Conservation (phyloP, 2,329 filamentous ascomycete species). For the Lachnellula hyalina region DNA sequence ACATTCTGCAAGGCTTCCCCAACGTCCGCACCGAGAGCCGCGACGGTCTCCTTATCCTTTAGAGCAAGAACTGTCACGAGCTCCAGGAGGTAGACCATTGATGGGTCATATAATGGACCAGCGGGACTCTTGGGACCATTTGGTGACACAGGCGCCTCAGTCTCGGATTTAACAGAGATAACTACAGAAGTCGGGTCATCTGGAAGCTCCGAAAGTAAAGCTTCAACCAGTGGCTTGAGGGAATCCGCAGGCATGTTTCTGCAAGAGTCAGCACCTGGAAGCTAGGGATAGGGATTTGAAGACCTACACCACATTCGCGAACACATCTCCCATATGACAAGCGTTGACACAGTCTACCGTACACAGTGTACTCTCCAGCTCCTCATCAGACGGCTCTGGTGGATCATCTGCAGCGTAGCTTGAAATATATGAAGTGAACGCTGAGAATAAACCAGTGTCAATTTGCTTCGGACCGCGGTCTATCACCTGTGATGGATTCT, state of each 20-base stretch:
- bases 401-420: constrained; percentile 98
- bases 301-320: constrained; percentile 74
- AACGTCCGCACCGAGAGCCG: constrained; percentile 70
- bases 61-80: constrained; percentile 78
- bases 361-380: constrained; percentile 90
- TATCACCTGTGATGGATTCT: constrained; percentile 86
- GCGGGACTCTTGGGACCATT: constrained; percentile 53
- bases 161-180: constrained; percentile 86
- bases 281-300: background rate
- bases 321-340: constrained; percentile 77
- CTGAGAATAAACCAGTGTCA: constrained; percentile 85
- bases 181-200: constrained; percentile 77
- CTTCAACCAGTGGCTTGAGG: constrained; percentile 59
- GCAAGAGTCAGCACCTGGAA: constrained; percentile 13
- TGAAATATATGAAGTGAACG: constrained; percentile 94
- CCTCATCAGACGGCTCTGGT: constrained; percentile 93
- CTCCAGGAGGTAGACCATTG: constrained; percentile 85
- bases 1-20: constrained; percentile 76
- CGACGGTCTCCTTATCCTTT: constrained; percentile 67
- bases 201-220: constrained; percentile 77
- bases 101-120: constrained; percentile 72
- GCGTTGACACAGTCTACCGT: constrained; percentile 92
- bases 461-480: constrained; percentile 73
- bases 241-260: constrained; percentile 58
- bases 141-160: constrained; percentile 55